Percentiles rank a stretch among this genome's conserved stretches.
These are phyloP conservation scores for Cicer judaicum DNA, from an alignment of 306 rosid genomes.

Conservation along the genomic window DNA sequence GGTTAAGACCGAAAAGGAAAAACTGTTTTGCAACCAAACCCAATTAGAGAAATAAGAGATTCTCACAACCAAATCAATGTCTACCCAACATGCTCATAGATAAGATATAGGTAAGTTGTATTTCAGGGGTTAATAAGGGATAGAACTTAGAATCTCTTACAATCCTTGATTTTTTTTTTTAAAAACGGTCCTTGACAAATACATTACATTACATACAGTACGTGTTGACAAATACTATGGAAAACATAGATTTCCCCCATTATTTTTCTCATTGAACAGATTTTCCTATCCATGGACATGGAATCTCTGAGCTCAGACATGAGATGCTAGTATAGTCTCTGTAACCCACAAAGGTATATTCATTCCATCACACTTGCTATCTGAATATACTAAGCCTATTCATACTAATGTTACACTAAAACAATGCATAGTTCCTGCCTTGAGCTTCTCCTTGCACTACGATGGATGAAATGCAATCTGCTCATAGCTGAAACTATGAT, in stretches of 20 bases:
- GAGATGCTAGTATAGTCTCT: background rate
- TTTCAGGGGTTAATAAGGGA: no score
- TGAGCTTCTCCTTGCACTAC: slow-evolving; percentile 42
- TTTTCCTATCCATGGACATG: slow-evolving; percentile 28
- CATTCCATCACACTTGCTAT: slow-evolving; percentile 23
- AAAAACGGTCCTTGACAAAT: background rate
- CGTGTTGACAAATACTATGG: background rate
- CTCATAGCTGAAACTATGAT: slow-evolving; percentile 35
- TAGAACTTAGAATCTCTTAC: no score
- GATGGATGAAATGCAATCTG: slow-evolving; percentile 5
- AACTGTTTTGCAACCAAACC: no score
- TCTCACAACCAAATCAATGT: no score
- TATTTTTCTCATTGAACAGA: background rate
- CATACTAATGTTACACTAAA: slow-evolving; percentile 10
- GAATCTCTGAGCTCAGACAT: slow-evolving; percentile 25
- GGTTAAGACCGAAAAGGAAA: no score
- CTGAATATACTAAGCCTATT: slow-evolving; percentile 13
- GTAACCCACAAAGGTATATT: slow-evolving; percentile 24
- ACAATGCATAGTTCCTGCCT: slow-evolving; percentile 37
- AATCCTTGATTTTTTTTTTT: no score
- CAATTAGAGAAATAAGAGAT: no score
- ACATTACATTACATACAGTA: slow-evolving; percentile 6
- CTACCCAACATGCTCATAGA: no score
- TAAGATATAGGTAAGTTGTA: no score
- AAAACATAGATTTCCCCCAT: slow-evolving; percentile 4